These are phyloP conservation scores for Clavispora carvajalis DNA, from an alignment of 805 yeast species.

Conservation along the genomic window DNA sequence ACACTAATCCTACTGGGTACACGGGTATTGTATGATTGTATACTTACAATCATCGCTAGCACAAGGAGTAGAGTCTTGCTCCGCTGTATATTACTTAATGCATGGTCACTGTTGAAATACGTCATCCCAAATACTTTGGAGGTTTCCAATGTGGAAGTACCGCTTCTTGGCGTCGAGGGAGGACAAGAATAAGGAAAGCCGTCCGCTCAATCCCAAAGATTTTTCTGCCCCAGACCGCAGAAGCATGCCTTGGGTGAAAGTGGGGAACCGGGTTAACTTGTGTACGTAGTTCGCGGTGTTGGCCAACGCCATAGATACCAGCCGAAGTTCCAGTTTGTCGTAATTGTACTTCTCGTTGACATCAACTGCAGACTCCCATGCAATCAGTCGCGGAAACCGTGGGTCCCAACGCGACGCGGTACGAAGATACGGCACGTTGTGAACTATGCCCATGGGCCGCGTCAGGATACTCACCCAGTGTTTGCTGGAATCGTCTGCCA, in stretches of 20 bases:
- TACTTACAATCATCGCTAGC: not conserved
- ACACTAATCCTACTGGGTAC: slow-evolving; percentile 10
- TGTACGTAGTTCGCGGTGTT: slow-evolving; percentile 6
- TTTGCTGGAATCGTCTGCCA: slow-evolving; percentile 49
- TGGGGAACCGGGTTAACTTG: slow-evolving; percentile 1
- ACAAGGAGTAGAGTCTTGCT: not conserved
- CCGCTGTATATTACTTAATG: slow-evolving; percentile 1
- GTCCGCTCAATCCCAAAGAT: not conserved
- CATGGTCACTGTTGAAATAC: not conserved
- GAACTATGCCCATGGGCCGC: slow-evolving; percentile 23
- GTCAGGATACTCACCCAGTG: slow-evolving; percentile 38
- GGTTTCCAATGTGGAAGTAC: not conserved
- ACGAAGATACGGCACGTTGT: slow-evolving; percentile 54
- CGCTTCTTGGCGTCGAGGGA: not conserved
- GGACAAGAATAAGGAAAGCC: not conserved
- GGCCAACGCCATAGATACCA: slow-evolving; percentile 23
- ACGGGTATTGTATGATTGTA: slow-evolving; percentile 6
- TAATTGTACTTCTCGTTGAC: slow-evolving; percentile 48
- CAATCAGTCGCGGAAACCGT: slow-evolving; percentile 22
- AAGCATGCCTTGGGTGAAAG: not conserved
- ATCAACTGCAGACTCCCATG: slow-evolving; percentile 30
- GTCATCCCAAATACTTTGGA: slow-evolving; percentile 1
- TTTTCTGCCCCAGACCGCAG: not conserved
- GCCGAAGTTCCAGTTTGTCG: slow-evolving; percentile 29
- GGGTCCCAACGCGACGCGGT: slow-evolving; percentile 42